phyloP scores from a whole-genome alignment of 148 eudicot genomes.

The Cornus controversa region DNA sequence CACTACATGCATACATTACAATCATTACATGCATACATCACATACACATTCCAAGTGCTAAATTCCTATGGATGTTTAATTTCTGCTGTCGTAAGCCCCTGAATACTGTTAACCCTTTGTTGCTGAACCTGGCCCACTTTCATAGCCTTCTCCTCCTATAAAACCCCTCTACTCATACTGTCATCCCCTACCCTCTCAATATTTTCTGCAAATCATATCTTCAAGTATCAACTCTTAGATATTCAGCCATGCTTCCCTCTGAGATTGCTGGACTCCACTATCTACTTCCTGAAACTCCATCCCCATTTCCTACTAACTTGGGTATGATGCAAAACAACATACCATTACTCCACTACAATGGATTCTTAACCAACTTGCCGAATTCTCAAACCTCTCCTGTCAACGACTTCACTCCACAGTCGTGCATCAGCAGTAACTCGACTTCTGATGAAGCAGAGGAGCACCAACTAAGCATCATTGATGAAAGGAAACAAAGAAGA shows the following conservation, averaged over 20 bases:
- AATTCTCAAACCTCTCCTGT: slow-evolving; percentile 21
- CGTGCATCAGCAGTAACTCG: slow-evolving; percentile 48
- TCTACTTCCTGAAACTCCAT: slow-evolving; percentile 24
- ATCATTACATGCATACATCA: slow-evolving; percentile 30
- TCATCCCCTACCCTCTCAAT: slow-evolving; percentile 23
- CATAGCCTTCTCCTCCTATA: slow-evolving; percentile 45
- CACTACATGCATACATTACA: slow-evolving; percentile 1
- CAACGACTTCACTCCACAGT: slow-evolving; percentile 27
- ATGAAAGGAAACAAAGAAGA: slow-evolving; percentile 74
- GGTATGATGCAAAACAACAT: slow-evolving; percentile 26
- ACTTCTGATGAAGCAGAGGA: slow-evolving; percentile 65
- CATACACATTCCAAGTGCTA: slow-evolving; percentile 22
- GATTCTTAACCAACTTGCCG: slow-evolving; percentile 21
- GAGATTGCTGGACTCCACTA: slow-evolving; percentile 37
- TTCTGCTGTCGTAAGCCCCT: slow-evolving; percentile 46
- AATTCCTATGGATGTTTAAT: slow-evolving; percentile 6
- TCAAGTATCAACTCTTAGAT: not conserved
- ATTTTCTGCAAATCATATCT: slow-evolving; percentile 1
- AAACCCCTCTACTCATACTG: slow-evolving; percentile 34
- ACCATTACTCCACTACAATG: slow-evolving; percentile 23
- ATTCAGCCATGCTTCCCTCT: slow-evolving; percentile 41
- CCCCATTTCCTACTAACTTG: slow-evolving; percentile 28
- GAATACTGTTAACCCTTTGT: slow-evolving; percentile 18
- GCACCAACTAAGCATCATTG: slow-evolving; percentile 35
- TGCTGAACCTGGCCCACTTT: slow-evolving; percentile 32